Evolutionary conservation across 2,329 filamentous ascomycete genomes (phyloP).

Genomic region (Dothideomycetidae sp.): DNA sequence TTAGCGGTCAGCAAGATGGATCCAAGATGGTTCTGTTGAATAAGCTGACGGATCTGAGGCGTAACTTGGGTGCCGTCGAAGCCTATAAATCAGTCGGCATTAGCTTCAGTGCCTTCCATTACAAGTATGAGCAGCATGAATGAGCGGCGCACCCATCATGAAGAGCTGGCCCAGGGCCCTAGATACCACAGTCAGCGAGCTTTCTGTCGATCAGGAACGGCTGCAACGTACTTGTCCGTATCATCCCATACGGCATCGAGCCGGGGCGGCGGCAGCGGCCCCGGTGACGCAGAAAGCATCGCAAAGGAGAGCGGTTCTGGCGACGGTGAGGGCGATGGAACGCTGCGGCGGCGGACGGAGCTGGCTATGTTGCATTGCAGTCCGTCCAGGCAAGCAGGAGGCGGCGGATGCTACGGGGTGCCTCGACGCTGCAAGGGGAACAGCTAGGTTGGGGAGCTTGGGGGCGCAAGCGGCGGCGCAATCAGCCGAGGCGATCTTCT

Average conservation of each 20-base stretch:
- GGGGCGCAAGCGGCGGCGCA: too few species aligned
- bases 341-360: conserved; percentile 4
- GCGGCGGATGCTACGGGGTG: too few species aligned
- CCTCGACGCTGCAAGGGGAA: too few species aligned
- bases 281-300: conserved; percentile 7
- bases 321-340: conserved; percentile 2
- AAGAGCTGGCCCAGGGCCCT: conserved; percentile 32
- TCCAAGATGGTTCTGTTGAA: conserved; percentile 74
- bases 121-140: conserved; percentile 41
- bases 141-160: conserved; percentile 15
- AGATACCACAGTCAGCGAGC: conserved; percentile 24
- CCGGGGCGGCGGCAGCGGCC: conserved; percentile 15
- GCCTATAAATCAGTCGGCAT: conserved; percentile 28
- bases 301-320: neutral
- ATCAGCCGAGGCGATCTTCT: too few species aligned
- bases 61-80: conserved; percentile 77
- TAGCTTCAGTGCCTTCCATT: neutral
- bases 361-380: conserved; percentile 9
- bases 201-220: conserved; percentile 8
- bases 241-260: conserved; percentile 51
- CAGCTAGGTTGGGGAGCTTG: too few species aligned
- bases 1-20: conserved; percentile 75
- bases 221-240: conserved; percentile 52
- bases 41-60: conserved; percentile 65
- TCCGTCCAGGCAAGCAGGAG: too few species aligned